Evolutionary conservation across 129 eudicot species (phyloP).

Genomic region (Flaveria ramosissima): DNA sequence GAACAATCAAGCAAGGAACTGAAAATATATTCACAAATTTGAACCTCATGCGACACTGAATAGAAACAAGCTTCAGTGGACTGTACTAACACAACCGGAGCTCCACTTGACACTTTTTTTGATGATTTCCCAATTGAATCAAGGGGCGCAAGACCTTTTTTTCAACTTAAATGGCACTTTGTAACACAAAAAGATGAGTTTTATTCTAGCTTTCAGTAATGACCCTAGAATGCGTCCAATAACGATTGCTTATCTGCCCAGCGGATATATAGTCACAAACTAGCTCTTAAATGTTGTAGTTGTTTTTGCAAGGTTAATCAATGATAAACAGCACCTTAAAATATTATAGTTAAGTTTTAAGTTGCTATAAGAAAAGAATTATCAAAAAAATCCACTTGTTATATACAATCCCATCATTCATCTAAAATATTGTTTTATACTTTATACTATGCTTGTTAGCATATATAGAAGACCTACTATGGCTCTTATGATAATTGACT

Average conservation of each 20-base stretch:
- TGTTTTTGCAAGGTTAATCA: constrained; percentile 5
- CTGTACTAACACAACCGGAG: not conserved
- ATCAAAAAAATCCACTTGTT: not conserved
- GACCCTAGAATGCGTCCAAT: not conserved
- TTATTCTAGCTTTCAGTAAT: not conserved
- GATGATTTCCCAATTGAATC: not conserved
- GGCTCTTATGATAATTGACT: constrained; percentile 20
- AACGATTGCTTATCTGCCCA: not conserved
- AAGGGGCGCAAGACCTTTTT: not conserved
- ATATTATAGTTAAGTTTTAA: not conserved
- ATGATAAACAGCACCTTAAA: not conserved
- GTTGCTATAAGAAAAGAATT: constrained; percentile 16
- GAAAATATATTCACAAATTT: not conserved
- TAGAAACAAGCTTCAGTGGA: not conserved
- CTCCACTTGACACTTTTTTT: not conserved
- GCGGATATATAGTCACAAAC: not conserved
- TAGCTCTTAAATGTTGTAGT: not conserved
- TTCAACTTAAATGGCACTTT: not conserved
- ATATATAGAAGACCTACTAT: not conserved
- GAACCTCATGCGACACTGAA: not conserved
- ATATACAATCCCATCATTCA: not conserved
- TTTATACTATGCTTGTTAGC: constrained; percentile 11
- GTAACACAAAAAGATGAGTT: not conserved
- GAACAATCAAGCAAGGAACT: not conserved
- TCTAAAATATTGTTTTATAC: not conserved